Evolutionary conservation across 352 stramenopile genomes (phyloP), one percentile per base, ranked within the genome.

Genomic region (Phytophthora pluvialis): DNA sequence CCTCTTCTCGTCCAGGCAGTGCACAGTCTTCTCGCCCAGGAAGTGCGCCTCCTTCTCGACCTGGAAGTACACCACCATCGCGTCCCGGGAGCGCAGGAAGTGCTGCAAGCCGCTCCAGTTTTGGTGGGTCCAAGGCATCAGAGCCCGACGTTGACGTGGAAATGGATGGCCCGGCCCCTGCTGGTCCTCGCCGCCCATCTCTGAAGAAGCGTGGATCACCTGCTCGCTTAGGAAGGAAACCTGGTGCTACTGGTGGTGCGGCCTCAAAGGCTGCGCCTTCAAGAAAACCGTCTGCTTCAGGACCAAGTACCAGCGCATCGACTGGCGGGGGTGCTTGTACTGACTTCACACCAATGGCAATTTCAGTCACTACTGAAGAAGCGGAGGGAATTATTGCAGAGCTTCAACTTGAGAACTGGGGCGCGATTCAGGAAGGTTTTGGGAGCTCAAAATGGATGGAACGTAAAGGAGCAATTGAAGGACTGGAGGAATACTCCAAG

Each of bases 361-460:
- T 92, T 12, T 88, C 78, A 3, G 60, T 92, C 25, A 72, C 64
- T n/a, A 50, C 72, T 26, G 87, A 93, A 54, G 88, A 96, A 58
- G 85, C 87, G 1, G 83, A 91, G 43, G 58, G 64, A 2, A 67
- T 93, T 1, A 56, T 95, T 38, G 48, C 55, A 8, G 79, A 89
- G 0, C 46, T 94, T 35, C 62, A 78, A n/a, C 73, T 94, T n/a
- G 78, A 85, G 3, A 75, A 64, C 15, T 96, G 81, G 81, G 26
- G 25, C 28, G 54, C 64, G 0, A 87, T 93, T 40, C 45, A 78
- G 6, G 71, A 83, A 43, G 82, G 80, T 0, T 91, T 96, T 62
- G 65, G 60, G 1, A 95, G 86, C 36, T 50, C 78, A 8, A 94
- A 95, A 50, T 96, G 88, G 88, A 88, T 86, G 60, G 87, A 94